Base-by-base conservation (phyloP, 345 rosid genomes). In the Xanthoceras sorbifolium region DNA sequence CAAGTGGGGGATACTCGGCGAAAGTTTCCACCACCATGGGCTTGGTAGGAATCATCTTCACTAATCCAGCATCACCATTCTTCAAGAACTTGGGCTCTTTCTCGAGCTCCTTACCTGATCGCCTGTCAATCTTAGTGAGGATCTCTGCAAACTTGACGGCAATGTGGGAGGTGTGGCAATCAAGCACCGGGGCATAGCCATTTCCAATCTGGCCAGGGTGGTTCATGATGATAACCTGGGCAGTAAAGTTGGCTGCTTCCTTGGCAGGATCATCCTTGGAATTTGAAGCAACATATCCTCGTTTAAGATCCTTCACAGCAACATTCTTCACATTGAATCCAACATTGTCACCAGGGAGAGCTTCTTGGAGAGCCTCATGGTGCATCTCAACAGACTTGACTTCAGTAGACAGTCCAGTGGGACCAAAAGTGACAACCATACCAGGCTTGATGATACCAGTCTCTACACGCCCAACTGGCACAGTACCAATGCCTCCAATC, bases 401-500 rank as follows among this genome's bases (percentile, higher is more conserved):
- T 64, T 80, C 82, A 63, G 82, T 75, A 61, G 79, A 69, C 65
- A 70, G 71, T 38, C 82, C 82, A 57, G 79, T 0, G 11, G 82
- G 82, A 9, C 71, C 82, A 69, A 79, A 79, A 2, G 75, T 80
- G 29, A 75, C 79, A 1, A 80, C 79, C 79, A 80, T 80, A 29
- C 83, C 79, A 6, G 79, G 83, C 68, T 80, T 80, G 44, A 80
- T n/a, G 14, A 71, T 18, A 72, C 91, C 88, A 12, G 87, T 88
- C 74, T 85, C 90, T 55, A 87, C 69, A 82, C 85, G 87, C 9
- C 90, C 89, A 61, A 88, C 88, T 0, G 90, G 89, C 42, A 87
- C 90, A 68, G 89, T 89, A 79, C 88, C 89, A 77, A 89, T 87
- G 14, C 89, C 92, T 64, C 89, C 88, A 40, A 88, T 88, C 91